Base-by-base conservation (phyloP, 768 basidiomycete genomes). In the Saitozyma sp. region DNA sequence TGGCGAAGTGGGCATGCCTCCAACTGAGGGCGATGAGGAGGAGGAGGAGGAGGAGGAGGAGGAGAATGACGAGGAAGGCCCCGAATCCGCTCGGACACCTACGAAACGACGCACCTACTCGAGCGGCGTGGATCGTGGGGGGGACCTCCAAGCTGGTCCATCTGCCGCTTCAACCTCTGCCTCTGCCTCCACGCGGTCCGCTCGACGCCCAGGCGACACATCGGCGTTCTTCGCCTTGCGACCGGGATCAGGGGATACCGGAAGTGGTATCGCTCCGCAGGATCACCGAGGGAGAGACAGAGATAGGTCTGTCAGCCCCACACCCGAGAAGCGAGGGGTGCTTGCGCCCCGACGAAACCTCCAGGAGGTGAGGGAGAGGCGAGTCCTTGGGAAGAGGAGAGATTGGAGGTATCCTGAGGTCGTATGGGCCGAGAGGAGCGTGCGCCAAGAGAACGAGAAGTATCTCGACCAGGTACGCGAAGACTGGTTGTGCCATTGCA, bases 391-490 rank as follows among this genome's bases (percentile, higher is more conserved):
- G 58, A 41, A 51, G 54, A 62, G 57, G 57, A 56, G 64, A 54
- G 72, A 74, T 64, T 74, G 72, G 72, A 71, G 65, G 16, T 74
- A 62, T 61, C 19, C n/a, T 5, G 72, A 74, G 58, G 46, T n/a
- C 6, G 55, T 67, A 2, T 74, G 72, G 72, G 61, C 54, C 5
- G 16, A 3, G 16, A 29, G 17, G 42, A 19, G 45, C 53, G 51
- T 19, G 19, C 53, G 54, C 54, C 13, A 46, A 11, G 45, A 46
- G 29, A 29, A 29, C 5, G 29, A 29, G 29, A 29, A 29, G 29
- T 29, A 29, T 29, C 29, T 29, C 29, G 29, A 29, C 5, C 29
- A 29, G 29, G 29, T 29, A 29, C 29, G 29, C 29, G 29, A 29
- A 2, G 29, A 29, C 29, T 29, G 29, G 29, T 5, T 5, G 29